These are phyloP conservation scores for Phascolomyces articulosus DNA, from an alignment of 371 early-diverging fungal genomes.

Conservation along the genomic window DNA sequence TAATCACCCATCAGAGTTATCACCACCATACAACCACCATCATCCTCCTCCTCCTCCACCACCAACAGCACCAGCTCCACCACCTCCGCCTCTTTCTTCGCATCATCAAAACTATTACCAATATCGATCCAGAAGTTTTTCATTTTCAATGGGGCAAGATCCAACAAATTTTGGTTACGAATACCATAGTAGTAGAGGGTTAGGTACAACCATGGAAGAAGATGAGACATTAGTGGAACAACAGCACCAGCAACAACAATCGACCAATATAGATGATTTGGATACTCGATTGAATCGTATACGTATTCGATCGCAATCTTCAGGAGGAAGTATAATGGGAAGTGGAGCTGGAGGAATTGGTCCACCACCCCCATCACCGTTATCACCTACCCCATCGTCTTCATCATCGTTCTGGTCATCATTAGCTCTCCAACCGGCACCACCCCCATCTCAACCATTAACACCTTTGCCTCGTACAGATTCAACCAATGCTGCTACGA, in stretches of 20 bases:
- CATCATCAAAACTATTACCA: conserved; percentile 6
- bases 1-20: conserved; percentile 9
- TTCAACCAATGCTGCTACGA: not conserved
- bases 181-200: conserved; percentile 16
- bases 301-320: conserved; percentile 38
- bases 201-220: conserved; percentile 47
- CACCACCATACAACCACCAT: not conserved
- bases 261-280: conserved; percentile 10
- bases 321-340: conserved; percentile 10
- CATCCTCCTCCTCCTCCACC: conserved; percentile 9
- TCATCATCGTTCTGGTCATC: conserved; percentile 23
- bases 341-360: too few relatives aligned
- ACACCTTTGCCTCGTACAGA: not conserved
- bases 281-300: conserved; percentile 12
- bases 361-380: not conserved
- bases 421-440: not conserved
- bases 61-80: conserved; percentile 16
- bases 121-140: conserved; percentile 31
- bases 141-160: conserved; percentile 34
- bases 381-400: conserved; percentile 40
- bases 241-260: too few relatives aligned
- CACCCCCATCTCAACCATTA: not conserved
- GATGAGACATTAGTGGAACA: conserved; percentile 18
- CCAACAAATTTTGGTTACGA: conserved; percentile 26
- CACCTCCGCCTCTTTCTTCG: not conserved